phyloP scores from a whole-genome alignment of 306 rosid genomes.

The Senna siamea region DNA sequence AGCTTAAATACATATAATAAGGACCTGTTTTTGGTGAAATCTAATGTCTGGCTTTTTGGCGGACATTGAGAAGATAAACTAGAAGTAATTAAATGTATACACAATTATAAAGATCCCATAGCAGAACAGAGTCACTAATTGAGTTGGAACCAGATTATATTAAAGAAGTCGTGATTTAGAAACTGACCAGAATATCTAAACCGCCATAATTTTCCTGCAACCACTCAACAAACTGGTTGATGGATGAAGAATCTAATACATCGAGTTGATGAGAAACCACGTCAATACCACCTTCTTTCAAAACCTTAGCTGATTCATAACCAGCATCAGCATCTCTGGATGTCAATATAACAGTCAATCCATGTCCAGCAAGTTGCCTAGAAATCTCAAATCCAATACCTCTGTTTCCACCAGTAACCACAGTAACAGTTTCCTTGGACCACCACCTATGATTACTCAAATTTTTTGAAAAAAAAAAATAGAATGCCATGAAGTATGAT shows the following conservation, averaged over 20 bases:
- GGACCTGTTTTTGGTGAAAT: conserved; percentile 15
- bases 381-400: conserved; percentile 92
- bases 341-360: conserved; percentile 78
- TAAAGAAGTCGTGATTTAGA: conserved; percentile 13
- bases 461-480: background rate
- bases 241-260: conserved; percentile 69
- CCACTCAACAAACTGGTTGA: conserved; percentile 65
- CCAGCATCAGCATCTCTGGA: conserved; percentile 81
- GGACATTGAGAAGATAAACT: conserved; percentile 5
- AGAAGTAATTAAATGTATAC: conserved; percentile 23
- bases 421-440: conserved; percentile 85
- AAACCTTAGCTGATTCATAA: conserved; percentile 78
- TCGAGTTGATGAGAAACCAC: conserved; percentile 77
- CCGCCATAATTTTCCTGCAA: conserved; percentile 75
- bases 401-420: conserved; percentile 88
- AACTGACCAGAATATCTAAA: conserved; percentile 76
- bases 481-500: background rate
- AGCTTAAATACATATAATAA: conserved; percentile 32
- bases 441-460: conserved; percentile 70
- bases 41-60: background rate
- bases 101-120: conserved; percentile 23
- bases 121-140: background rate
- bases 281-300: conserved; percentile 84
- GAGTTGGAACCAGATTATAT: background rate
- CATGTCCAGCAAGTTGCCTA: conserved; percentile 81